Percentiles rank a stretch among this genome's conserved stretches.
phyloP scores from a whole-genome alignment of 129 eudicot species.

The Erigeron canadensis region DNA sequence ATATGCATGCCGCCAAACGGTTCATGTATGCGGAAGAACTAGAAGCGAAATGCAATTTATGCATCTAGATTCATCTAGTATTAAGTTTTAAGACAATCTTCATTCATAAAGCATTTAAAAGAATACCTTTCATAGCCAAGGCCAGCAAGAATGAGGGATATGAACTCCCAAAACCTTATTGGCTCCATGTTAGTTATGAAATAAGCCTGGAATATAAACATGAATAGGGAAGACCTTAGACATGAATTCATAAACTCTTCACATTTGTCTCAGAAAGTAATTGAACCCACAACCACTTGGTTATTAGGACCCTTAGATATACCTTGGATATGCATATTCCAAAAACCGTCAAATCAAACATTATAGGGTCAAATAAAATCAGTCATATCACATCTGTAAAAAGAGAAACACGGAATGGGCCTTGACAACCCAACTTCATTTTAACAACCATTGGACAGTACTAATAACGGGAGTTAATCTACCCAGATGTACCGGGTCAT shows the following conservation, averaged over 20 bases:
- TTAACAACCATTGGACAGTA: no score
- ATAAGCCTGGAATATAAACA: constrained; percentile 66
- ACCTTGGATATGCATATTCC: no score
- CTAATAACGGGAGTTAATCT: no score
- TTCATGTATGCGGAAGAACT: neutral
- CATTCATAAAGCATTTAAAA: constrained; percentile 16
- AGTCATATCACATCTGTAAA: no score
- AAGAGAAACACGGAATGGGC: no score
- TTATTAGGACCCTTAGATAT: no score
- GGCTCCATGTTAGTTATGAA: constrained; percentile 97
- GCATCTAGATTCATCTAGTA: constrained; percentile 1
- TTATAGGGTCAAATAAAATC: no score
- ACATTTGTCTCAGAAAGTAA: no score
- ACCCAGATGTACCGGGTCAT: neutral
- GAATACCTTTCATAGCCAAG: constrained; percentile 93
- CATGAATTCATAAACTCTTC: neutral
- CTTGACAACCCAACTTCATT: no score
- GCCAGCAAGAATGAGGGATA: constrained; percentile 77
- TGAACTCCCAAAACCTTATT: constrained; percentile 86
- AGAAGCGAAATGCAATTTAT: neutral
- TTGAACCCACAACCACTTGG: no score
- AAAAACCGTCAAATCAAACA: no score
- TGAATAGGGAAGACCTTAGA: neutral
- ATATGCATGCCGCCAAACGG: no score
- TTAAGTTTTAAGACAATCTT: neutral